phyloP scores from a whole-genome alignment of 257 asterid species.

The Craterostigma plantagineum region DNA sequence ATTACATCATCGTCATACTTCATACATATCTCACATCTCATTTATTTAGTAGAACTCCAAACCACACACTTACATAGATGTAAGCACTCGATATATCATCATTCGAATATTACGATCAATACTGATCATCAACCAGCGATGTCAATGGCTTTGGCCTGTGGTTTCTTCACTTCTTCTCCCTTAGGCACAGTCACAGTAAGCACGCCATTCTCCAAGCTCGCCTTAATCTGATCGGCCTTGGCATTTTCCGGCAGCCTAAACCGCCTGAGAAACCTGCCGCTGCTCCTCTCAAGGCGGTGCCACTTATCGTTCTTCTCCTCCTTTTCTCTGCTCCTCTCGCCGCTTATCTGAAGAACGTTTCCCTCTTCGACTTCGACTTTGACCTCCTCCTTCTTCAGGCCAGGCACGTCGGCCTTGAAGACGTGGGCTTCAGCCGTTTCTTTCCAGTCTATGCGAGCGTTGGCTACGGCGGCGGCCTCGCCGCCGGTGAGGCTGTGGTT shows the following conservation, averaged over 20 bases:
- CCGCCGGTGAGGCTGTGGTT: constrained; percentile 2
- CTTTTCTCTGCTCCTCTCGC: constrained; percentile 10
- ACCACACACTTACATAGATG: too few relatives aligned
- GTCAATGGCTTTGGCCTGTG: constrained; percentile 7
- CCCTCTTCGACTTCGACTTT: constrained; percentile 14
- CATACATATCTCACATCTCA: too few relatives aligned
- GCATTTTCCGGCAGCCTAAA: constrained; percentile 23
- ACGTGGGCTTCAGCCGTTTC: constrained; percentile 14
- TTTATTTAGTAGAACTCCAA: too few relatives aligned
- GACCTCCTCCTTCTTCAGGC: constrained; percentile 14
- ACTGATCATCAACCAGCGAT: constrained; percentile 19
- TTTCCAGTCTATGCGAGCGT: constrained; percentile 15
- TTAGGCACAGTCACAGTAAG: constrained; percentile 18
- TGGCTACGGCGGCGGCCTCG: constrained; percentile 3
- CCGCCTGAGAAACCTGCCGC: constrained; percentile 10
- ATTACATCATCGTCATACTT: too few relatives aligned
- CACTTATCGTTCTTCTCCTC: constrained; percentile 13
- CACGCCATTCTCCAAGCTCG: constrained; percentile 17
- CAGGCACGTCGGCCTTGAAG: constrained; percentile 15
- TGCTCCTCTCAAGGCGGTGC: constrained; percentile 16
- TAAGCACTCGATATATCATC: too few relatives aligned
- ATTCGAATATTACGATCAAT: too few relatives aligned
- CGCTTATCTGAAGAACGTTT: constrained; percentile 9
- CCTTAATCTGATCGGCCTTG: constrained; percentile 11
- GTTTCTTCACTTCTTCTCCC: constrained; percentile 10